Conservation (phyloP, 176 grass and related monocot genomes). For the Oryza glumipatula region DNA sequence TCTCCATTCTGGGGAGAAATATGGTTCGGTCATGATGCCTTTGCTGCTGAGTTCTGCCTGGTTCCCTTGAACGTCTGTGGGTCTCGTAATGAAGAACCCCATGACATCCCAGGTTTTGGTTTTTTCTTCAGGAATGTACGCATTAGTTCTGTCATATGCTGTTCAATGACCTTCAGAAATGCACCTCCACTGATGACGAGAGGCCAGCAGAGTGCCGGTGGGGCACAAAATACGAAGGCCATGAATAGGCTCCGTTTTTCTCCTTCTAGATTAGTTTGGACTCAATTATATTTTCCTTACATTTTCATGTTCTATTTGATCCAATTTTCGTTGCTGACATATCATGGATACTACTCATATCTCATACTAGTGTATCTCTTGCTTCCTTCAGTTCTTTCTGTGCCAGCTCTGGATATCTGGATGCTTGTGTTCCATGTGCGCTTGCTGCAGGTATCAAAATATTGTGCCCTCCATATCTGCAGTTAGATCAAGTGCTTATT, state of each 20-base stretch:
- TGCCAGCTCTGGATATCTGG: neutral
- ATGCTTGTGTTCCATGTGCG: neutral
- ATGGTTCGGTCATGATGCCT: neutral
- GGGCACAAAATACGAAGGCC: no score
- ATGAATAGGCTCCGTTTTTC: no score
- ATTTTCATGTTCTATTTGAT: no score
- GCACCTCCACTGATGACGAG: no score
- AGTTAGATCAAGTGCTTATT: neutral
- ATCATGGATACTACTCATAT: no score
- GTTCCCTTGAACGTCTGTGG: neutral
- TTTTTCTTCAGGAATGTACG: neutral
- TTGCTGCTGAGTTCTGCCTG: neutral
- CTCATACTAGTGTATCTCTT: neutral
- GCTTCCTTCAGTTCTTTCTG: neutral
- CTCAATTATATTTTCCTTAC: no score
- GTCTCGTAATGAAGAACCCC: neutral
- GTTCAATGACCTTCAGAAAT: no score
- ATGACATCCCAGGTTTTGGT: neutral
- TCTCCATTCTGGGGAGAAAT: neutral
- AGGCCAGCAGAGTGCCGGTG: no score
- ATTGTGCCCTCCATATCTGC: neutral
- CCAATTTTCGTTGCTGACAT: no score
- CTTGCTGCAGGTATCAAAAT: neutral
- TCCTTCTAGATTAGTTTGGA: no score
- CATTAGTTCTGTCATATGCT: neutral